Evolutionary conservation across 148 eudicot genomes (phyloP).

Genomic region (Fagopyrum tataricum): DNA sequence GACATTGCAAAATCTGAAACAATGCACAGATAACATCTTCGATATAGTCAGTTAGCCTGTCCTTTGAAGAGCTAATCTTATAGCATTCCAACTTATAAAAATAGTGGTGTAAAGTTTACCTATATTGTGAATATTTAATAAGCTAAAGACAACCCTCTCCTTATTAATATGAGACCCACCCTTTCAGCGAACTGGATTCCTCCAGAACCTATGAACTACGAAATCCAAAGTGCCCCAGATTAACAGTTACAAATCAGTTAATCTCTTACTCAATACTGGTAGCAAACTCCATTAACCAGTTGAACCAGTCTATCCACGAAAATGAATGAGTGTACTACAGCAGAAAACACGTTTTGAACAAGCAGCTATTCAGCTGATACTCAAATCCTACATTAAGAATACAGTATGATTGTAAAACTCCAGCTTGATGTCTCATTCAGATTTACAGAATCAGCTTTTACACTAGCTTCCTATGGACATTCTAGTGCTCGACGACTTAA

Average conservation of each 20-base stretch:
- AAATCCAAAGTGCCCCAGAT: background rate
- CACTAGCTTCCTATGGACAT: background rate
- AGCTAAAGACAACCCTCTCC: background rate
- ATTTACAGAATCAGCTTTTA: background rate
- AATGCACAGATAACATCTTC: background rate
- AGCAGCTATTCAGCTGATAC: background rate
- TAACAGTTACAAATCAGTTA: background rate
- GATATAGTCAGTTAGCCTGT: background rate
- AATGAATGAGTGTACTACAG: background rate
- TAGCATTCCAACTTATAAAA: background rate
- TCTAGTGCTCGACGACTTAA: background rate
- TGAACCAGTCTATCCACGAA: background rate
- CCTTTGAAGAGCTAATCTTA: background rate
- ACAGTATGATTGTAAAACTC: background rate
- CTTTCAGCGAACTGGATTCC: background rate
- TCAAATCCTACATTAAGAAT: background rate
- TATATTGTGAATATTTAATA: background rate
- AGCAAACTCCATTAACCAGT: background rate
- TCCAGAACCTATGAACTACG: background rate
- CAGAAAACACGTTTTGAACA: background rate
- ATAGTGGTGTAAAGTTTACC: background rate
- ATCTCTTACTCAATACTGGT: background rate
- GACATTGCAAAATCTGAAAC: conserved; percentile 86
- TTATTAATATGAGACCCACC: background rate
- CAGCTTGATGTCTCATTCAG: background rate